These are phyloP conservation scores for Solanum hybrid DNA, from an alignment of 305 asterid genomes.

Conservation along the genomic window DNA sequence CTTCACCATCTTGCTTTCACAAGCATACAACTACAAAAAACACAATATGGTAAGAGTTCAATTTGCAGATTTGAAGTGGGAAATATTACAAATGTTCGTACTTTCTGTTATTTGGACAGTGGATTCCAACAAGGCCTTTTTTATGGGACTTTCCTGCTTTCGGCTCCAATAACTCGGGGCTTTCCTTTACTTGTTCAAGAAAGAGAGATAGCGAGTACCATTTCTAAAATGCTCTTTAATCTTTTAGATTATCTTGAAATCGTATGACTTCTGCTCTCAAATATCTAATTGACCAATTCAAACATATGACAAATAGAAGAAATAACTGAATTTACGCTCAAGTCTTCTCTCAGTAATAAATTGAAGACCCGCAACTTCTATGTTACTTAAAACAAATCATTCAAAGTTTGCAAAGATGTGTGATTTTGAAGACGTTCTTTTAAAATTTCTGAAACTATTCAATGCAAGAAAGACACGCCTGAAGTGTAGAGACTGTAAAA, in stretches of 20 bases:
- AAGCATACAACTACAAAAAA: conserved; percentile 29
- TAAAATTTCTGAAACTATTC: background rate
- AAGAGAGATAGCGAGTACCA: background rate
- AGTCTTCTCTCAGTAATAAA: background rate
- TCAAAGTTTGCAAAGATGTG: background rate
- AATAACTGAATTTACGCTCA: background rate
- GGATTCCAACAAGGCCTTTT: background rate
- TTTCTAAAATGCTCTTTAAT: background rate
- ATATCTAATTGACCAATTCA: background rate
- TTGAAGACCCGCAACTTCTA: background rate
- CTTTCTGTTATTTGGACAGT: background rate
- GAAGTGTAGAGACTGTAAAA: background rate
- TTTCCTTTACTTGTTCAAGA: background rate
- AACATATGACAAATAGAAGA: background rate
- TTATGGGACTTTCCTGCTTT: background rate
- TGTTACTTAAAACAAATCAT: background rate
- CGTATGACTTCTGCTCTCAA: background rate
- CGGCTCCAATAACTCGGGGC: background rate
- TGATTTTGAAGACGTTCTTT: background rate
- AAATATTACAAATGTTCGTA: background rate
- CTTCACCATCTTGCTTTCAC: conserved; percentile 64
- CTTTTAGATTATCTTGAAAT: background rate
- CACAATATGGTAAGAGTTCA: background rate
- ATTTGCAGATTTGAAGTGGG: background rate
- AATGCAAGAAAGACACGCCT: background rate